Evolutionary conservation across 2,329 filamentous ascomycete genomes (phyloP).

Genomic region (Penicillium nordicum): DNA sequence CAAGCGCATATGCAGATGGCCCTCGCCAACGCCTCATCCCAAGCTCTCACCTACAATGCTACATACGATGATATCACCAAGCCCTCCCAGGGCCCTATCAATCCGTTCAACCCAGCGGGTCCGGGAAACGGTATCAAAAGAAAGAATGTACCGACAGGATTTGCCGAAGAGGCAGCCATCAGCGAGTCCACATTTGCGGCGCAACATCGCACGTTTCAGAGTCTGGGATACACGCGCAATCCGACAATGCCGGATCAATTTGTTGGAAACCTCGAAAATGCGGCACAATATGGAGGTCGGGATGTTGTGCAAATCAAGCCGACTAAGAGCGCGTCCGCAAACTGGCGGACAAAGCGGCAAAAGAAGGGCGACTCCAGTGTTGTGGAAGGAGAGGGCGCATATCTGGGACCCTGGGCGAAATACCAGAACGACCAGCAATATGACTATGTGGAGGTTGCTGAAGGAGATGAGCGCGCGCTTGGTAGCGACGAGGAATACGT

Average conservation of each 20-base stretch:
- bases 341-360: slow-evolving; percentile 71
- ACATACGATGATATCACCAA: slow-evolving; percentile 70
- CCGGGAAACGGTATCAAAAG: slow-evolving; percentile 59
- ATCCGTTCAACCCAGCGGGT: slow-evolving; percentile 68
- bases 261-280: slow-evolving; percentile 48
- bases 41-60: slow-evolving; percentile 51
- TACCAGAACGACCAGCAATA: slow-evolving; percentile 73
- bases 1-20: slow-evolving; percentile 50
- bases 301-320: slow-evolving; percentile 55
- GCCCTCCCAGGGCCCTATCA: slow-evolving; percentile 64
- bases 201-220: slow-evolving; percentile 80
- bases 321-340: slow-evolving; percentile 68
- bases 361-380: slow-evolving; percentile 79
- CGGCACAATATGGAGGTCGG: slow-evolving; percentile 45
- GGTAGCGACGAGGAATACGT: slow-evolving; percentile 77
- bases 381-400: slow-evolving; percentile 81
- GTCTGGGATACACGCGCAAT: slow-evolving; percentile 54
- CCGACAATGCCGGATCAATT: slow-evolving; percentile 43
- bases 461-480: slow-evolving; percentile 64
- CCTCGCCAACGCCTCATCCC: slow-evolving; percentile 51
- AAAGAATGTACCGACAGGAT: slow-evolving; percentile 80
- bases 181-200: slow-evolving; percentile 87
- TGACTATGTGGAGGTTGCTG: slow-evolving; percentile 63
- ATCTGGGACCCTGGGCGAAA: slow-evolving; percentile 91
- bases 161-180: slow-evolving; percentile 80